Base-by-base conservation (phyloP, 202 grass and related monocot genomes). In the Schoenoplectus triqueter region DNA sequence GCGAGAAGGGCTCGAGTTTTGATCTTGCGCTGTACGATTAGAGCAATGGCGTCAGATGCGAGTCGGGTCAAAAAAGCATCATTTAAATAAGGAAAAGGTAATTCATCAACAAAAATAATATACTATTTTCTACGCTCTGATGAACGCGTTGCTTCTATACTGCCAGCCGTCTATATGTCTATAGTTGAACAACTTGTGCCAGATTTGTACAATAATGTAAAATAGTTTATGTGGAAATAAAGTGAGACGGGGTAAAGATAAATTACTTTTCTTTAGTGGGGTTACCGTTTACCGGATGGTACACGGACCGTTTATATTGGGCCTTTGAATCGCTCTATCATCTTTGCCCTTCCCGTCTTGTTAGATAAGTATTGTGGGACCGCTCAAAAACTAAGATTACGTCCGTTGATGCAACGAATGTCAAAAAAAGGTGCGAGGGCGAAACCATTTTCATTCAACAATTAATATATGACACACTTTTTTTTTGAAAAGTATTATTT, bases 11-110 rank as follows among this genome's bases (percentile, higher is more conserved):
- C 42, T 65, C 4, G 50, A 19, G 0, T 18, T 78, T 83, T 88
- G 90, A 87, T 90, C 92, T 90, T 90, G 87, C 60, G 51, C 80
- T 50, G 75, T 80, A 80, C 57, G 80, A 85, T 73, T 88, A 18
- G 79, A 76, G 69, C 17, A 61, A 84, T 88, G 67, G 79, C 86
- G 80, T 78, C 61, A 17, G 67, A 54, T 61, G 64, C 10, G 63
- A 83, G 64, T 83, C 80, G 65, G 81, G 59, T 70, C 19, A 59
- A 71, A 83, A 83, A 83, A 83, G 19, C 22, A 70, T 83, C 81
- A 14, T 56, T 19, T 82, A 82, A 66, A 82, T 64, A n/a, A 70
- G 48, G 81, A 71, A 71, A 83, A 67, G 2, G 0, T 2, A 69
- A 15, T 31, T 69, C 17, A 59, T 14, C 3, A 4, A 59, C 3